Percentiles rank a stretch among this genome's conserved stretches.
These are phyloP conservation scores for Pythium utonaiense DNA, from an alignment of 352 stramenopile species.

Conservation along the genomic window DNA sequence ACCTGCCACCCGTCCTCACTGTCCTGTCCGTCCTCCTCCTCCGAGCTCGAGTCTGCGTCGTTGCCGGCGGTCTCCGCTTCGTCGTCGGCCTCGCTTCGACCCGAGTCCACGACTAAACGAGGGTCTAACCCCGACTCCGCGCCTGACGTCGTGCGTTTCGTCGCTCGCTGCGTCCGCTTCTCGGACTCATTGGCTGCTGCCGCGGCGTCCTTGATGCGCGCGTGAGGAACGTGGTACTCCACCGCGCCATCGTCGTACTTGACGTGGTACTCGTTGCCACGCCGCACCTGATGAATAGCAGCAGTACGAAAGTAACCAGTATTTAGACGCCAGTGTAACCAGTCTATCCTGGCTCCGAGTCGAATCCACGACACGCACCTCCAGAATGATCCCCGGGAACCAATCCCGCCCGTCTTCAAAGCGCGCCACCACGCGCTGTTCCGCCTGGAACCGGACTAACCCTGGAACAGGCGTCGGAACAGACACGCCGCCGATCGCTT, in stretches of 20 bases:
- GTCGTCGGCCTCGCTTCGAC: slow-evolving; percentile 10
- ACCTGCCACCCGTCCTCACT: slow-evolving; percentile 77
- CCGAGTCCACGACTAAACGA: slow-evolving; percentile 3
- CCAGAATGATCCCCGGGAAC: slow-evolving; percentile 61
- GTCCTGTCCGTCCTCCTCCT: slow-evolving; percentile 21
- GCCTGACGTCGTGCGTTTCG: neutral
- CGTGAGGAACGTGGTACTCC: slow-evolving; percentile 62
- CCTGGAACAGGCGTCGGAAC: slow-evolving; percentile 21
- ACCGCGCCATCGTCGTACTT: slow-evolving; percentile 76
- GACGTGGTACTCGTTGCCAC: slow-evolving; percentile 58
- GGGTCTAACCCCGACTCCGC: neutral
- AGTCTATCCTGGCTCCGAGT: neutral
- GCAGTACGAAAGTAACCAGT: neutral
- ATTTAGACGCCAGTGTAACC: neutral
- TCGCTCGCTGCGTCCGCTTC: neutral
- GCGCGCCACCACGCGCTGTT: slow-evolving; percentile 54
- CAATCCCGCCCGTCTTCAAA: slow-evolving; percentile 53
- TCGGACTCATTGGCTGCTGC: slow-evolving; percentile 1
- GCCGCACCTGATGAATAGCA: slow-evolving; percentile 24
- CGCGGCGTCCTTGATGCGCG: slow-evolving; percentile 37
- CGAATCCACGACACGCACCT: slow-evolving; percentile 34
- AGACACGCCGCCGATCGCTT: slow-evolving; percentile 36
- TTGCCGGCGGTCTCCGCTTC: slow-evolving; percentile 9
- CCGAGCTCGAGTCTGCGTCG: slow-evolving; percentile 8
- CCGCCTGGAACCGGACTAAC: slow-evolving; percentile 26